Conservation (phyloP, 441 rosid species). For the Syzygium syzygioides region DNA sequence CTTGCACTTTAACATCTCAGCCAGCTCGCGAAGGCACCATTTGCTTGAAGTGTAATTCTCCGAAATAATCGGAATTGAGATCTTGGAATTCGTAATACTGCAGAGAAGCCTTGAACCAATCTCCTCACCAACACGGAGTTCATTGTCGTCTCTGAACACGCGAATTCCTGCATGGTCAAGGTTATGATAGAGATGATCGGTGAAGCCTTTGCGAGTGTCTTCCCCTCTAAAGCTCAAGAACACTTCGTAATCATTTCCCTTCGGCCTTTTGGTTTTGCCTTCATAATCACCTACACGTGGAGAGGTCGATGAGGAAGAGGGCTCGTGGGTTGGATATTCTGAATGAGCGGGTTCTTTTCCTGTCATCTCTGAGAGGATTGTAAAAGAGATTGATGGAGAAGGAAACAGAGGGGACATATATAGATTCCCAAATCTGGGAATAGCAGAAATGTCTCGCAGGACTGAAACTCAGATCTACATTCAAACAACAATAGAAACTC, state of each 20-base stretch:
- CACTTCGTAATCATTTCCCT: neutral
- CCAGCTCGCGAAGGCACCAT: neutral
- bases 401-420: neutral
- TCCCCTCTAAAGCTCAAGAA: neutral
- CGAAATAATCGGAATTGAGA: neutral
- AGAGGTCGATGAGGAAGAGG: neutral
- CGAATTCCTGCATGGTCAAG: neutral
- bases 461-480: no score
- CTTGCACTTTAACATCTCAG: accelerated
- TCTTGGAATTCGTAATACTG: neutral
- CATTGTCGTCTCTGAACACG: accelerated
- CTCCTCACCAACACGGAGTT: neutral
- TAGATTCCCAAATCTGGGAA: neutral
- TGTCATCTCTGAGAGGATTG: no score
- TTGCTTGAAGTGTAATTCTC: accelerated
- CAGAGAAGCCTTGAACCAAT: neutral
- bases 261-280: accelerated
- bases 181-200: accelerated
- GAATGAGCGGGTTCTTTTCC: neutral
- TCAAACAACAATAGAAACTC: no score
- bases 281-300: neutral
- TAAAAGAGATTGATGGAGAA: no score
- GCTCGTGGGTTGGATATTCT: accelerated
- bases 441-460: no score
- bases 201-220: neutral